phyloP scores from a whole-genome alignment of 805 yeast genomes.

The Dipodascus geniculatus region DNA sequence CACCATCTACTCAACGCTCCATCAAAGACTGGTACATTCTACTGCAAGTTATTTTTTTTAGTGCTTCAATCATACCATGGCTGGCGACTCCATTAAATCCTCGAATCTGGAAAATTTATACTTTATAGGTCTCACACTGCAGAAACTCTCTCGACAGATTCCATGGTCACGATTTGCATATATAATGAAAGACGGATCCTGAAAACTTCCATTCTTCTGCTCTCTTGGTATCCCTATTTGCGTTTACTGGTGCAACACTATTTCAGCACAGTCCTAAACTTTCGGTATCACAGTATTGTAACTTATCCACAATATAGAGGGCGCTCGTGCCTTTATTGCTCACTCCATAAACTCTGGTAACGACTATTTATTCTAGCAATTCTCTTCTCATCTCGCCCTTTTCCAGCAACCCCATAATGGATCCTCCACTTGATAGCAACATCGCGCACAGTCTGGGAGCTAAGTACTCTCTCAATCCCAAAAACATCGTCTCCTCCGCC shows the following conservation, averaged over 20 bases:
- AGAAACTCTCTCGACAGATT: background rate
- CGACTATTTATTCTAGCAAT: background rate
- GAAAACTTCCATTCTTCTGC: background rate
- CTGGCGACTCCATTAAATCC: background rate
- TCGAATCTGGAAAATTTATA: background rate
- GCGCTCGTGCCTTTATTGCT: background rate
- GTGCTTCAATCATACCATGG: background rate
- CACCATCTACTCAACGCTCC: too few relatives aligned
- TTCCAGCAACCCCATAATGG: background rate
- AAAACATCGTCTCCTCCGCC: constrained; percentile 13
- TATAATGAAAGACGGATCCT: background rate
- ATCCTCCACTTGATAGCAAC: background rate
- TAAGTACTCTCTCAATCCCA: background rate
- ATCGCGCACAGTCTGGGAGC: background rate
- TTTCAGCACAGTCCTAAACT: background rate
- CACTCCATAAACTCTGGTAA: too few relatives aligned
- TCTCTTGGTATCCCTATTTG: background rate
- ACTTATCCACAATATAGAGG: too few relatives aligned
- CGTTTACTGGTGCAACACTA: background rate
- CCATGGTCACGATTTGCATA: background rate
- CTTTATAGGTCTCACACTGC: background rate
- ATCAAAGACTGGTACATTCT: too few relatives aligned
- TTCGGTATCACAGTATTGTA: too few relatives aligned
- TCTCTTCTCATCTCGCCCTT: background rate
- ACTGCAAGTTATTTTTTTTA: too few relatives aligned